Evolutionary conservation across 2,329 filamentous ascomycete species (phyloP).

Genomic region (Myriosclerotinia scirpicola): DNA sequence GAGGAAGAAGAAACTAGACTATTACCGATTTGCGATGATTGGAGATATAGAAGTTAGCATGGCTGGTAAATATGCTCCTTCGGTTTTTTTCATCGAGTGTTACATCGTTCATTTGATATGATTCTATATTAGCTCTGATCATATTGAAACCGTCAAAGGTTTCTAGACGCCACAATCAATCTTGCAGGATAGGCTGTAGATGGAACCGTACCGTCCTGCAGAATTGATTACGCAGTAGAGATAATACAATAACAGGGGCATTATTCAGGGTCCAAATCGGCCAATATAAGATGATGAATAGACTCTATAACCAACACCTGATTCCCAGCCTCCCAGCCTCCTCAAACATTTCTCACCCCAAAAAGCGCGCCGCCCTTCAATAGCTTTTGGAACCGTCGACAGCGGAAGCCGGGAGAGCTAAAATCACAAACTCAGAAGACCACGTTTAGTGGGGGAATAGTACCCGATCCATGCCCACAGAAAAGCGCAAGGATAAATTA

Average conservation of each 20-base stretch:
- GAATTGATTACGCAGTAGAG: too few relatives aligned
- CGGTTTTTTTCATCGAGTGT: neutral
- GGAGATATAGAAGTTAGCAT: conserved; percentile 4
- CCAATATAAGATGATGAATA: neutral
- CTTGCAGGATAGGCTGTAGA: neutral
- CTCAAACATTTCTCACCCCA: conserved; percentile 16
- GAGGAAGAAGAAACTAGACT: conserved; percentile 22
- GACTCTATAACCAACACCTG: neutral
- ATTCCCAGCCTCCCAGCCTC: conserved; percentile 16
- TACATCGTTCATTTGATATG: neutral
- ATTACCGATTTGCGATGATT: conserved; percentile 29
- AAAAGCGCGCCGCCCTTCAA: conserved; percentile 26
- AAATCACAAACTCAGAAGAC: conserved; percentile 17
- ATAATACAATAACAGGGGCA: neutral
- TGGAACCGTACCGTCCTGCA: neutral
- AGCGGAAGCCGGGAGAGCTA: conserved; percentile 30
- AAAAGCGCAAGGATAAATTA: conserved; percentile 12
- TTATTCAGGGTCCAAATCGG: neutral
- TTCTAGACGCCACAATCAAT: neutral
- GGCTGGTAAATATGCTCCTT: conserved; percentile 18
- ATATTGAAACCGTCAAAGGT: neutral
- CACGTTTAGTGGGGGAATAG: conserved; percentile 28
- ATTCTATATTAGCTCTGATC: conserved; percentile 5
- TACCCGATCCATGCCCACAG: conserved; percentile 30
- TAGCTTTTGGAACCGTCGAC: conserved; percentile 25